Evolutionary conservation across 371 early-diverging fungal species (phyloP).

Genomic region (Mortierella sp.): DNA sequence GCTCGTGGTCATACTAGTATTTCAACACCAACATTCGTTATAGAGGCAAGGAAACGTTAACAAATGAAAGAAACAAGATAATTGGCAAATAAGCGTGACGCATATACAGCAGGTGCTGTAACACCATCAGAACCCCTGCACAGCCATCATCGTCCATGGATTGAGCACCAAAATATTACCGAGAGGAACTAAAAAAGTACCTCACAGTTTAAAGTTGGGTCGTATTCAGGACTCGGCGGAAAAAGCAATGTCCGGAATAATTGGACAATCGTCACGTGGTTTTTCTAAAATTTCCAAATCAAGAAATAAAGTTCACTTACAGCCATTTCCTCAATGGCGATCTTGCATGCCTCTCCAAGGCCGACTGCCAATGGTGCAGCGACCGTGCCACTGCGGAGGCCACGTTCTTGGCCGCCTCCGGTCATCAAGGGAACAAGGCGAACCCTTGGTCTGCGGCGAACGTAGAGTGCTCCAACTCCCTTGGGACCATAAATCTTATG

Average conservation of each 20-base stretch:
- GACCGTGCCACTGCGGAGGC: constrained; percentile 98
- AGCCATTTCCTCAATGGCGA: constrained; percentile 91
- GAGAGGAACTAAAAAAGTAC: neutral
- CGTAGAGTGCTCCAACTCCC: constrained; percentile 98
- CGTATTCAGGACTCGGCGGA: constrained; percentile 22
- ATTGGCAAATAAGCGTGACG: neutral
- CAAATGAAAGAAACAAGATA: neutral
- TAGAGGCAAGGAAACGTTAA: neutral
- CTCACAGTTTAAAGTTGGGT: constrained; percentile 5
- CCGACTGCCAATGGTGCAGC: constrained; percentile 98
- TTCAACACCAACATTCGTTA: neutral
- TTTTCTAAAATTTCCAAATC: neutral
- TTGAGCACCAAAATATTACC: constrained; percentile 2
- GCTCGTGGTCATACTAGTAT: constrained; percentile 83
- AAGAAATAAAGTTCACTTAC: constrained; percentile 61
- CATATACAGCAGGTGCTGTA: neutral
- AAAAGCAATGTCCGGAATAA: constrained; percentile 49
- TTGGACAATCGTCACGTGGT: constrained; percentile 58
- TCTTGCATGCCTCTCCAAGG: constrained; percentile 95
- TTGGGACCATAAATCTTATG: constrained; percentile 99
- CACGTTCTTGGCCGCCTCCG: constrained; percentile 99
- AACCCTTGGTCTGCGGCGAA: constrained; percentile 96
- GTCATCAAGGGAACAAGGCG: constrained; percentile 93
- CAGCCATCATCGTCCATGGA: constrained; percentile 64
- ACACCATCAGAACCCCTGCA: constrained; percentile 80